A percentile compares a stretch with the other conserved stretches of the same genome.
Conservation (phyloP, 306 rosid species). For the Cicer judaicum region DNA sequence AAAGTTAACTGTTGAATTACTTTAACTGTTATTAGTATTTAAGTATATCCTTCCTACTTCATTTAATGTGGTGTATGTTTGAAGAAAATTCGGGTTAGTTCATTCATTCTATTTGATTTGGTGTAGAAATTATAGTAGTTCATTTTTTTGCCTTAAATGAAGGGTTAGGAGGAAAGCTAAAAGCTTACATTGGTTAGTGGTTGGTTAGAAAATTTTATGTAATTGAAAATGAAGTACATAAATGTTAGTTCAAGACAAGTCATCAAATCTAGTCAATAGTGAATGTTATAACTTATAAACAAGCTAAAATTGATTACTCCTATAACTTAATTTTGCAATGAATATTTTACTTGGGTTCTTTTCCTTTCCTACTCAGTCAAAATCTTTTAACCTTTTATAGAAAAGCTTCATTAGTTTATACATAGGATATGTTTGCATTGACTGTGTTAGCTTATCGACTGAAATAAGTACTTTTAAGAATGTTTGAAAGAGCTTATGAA, state of each 20-base stretch:
- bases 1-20: conserved; percentile 51
- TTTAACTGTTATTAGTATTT: conserved; percentile 32
- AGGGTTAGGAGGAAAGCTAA: background rate
- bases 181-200: conserved; percentile 41
- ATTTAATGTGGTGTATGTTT: conserved; percentile 32
- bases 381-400: background rate
- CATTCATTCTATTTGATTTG: conserved; percentile 35
- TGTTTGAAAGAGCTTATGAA: background rate
- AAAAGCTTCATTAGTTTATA: conserved; percentile 10
- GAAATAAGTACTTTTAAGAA: background rate
- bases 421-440: background rate
- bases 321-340: conserved; percentile 38
- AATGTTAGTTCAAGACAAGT: conserved; percentile 35
- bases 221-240: conserved; percentile 38
- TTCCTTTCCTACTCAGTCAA: conserved; percentile 12
- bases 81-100: conserved; percentile 32
- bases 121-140: conserved; percentile 41
- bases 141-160: conserved; percentile 10
- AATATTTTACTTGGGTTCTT: conserved; percentile 1
- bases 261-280: conserved; percentile 9
- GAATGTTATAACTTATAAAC: background rate
- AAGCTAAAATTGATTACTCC: conserved; percentile 40
- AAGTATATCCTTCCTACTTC: conserved; percentile 41
- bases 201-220: conserved; percentile 33
- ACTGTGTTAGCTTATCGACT: background rate